Percentiles rank a stretch among this genome's conserved stretches.
Conservation (phyloP, 2,329 filamentous ascomycete genomes). For the Chrysoporthe puriensis region DNA sequence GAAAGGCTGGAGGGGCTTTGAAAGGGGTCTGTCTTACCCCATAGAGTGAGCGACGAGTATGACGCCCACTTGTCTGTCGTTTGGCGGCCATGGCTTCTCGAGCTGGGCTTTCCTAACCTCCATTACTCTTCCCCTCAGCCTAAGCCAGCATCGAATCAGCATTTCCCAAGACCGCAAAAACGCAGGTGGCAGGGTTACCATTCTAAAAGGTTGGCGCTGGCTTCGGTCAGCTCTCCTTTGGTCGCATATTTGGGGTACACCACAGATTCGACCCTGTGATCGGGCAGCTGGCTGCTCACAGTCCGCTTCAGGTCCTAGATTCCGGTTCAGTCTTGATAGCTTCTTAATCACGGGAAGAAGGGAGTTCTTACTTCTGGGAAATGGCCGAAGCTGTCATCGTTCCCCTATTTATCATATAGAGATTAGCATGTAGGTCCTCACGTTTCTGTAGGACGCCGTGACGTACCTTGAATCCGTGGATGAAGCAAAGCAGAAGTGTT, state of each 20-base stretch:
- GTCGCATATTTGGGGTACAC: slow-evolving; percentile 77
- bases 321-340: background rate
- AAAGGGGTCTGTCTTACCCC: slow-evolving; percentile 51
- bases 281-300: slow-evolving; percentile 61
- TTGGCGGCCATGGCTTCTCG: slow-evolving; percentile 73
- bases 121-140: slow-evolving; percentile 81
- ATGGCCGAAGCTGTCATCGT: slow-evolving; percentile 69
- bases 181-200: slow-evolving; percentile 41
- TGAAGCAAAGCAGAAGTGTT: slow-evolving; percentile 71
- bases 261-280: slow-evolving; percentile 62
- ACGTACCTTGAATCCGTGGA: slow-evolving; percentile 72
- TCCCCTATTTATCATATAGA: slow-evolving; percentile 50
- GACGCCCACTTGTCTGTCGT: slow-evolving; percentile 79
- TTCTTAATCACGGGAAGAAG: background rate
- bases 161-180: background rate
- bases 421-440: background rate
- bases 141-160: slow-evolving; percentile 37
- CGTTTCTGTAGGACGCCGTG: slow-evolving; percentile 2
- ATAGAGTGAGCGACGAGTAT: slow-evolving; percentile 83
- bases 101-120: slow-evolving; percentile 72
- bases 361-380: slow-evolving; percentile 58
- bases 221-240: slow-evolving; percentile 64
- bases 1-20: background rate
- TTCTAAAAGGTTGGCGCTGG: slow-evolving; percentile 49
- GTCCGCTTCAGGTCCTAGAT: slow-evolving; percentile 58